These are phyloP conservation scores for Penicillium sclerotigenum DNA, from an alignment of 2,329 filamentous ascomycete genomes.

Conservation along the genomic window DNA sequence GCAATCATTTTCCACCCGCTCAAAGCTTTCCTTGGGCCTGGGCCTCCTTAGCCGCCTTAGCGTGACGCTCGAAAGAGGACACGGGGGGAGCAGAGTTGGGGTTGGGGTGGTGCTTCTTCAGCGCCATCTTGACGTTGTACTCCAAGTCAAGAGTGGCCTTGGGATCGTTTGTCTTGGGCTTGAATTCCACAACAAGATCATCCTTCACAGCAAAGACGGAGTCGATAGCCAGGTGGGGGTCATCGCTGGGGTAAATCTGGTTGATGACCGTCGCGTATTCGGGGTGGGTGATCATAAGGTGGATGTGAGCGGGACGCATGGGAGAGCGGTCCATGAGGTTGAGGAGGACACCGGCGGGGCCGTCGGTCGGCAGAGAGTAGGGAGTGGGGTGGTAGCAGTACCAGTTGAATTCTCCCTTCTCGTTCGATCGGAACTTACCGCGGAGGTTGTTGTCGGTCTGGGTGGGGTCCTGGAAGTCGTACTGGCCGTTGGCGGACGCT, in stretches of 20 bases:
- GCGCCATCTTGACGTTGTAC: constrained; percentile 60
- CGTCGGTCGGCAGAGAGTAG: constrained; percentile 68
- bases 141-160: constrained; percentile 59
- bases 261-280: constrained; percentile 57
- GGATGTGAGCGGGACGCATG: constrained; percentile 61
- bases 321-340: constrained; percentile 56
- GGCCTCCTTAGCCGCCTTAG: constrained; percentile 25
- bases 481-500: constrained; percentile 70
- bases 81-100: constrained; percentile 39
- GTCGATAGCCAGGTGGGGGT: constrained; percentile 57
- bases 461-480: constrained; percentile 72
- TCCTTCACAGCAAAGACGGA: constrained; percentile 63
- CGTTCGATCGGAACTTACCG: constrained; percentile 70
- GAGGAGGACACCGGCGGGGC: constrained; percentile 54
- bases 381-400: constrained; percentile 75
- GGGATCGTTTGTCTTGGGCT: constrained; percentile 49
- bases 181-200: constrained; percentile 57
- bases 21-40: constrained; percentile 15
- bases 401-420: constrained; percentile 63
- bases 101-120: constrained; percentile 42
- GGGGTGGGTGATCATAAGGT: constrained; percentile 56
- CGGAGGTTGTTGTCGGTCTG: constrained; percentile 71
- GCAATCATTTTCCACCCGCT: constrained; percentile 1
- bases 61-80: constrained; percentile 39
- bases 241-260: constrained; percentile 58